Conservation (phyloP, 2,329 filamentous ascomycete genomes). For the Trichoderma gracile region DNA sequence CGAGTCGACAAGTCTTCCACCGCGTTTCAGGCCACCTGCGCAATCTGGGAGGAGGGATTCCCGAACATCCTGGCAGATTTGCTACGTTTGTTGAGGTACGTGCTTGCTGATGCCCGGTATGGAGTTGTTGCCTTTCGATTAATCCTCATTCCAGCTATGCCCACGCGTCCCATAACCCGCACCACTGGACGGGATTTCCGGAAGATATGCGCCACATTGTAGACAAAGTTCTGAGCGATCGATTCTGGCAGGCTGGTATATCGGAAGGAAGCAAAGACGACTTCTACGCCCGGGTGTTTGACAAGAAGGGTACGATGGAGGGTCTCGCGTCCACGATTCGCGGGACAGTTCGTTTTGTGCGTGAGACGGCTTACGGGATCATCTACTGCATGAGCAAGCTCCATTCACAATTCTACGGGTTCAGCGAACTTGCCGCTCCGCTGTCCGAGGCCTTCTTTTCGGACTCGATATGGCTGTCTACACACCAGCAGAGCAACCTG, state of each 20-base stretch:
- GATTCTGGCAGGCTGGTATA: constrained; percentile 98
- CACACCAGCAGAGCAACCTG: constrained; percentile 92
- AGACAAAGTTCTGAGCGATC: constrained; percentile 80
- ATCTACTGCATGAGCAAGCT: constrained; percentile 90
- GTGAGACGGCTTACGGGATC: constrained; percentile 92
- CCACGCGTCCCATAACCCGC: constrained; percentile 84
- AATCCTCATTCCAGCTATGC: constrained; percentile 62
- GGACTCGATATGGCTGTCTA: constrained; percentile 78
- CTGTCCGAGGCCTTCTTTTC: constrained; percentile 82
- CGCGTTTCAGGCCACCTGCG: constrained; percentile 72
- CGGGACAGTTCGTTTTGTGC: constrained; percentile 82
- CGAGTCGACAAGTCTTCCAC: constrained; percentile 73
- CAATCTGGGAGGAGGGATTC: constrained; percentile 83
- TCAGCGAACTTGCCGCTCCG: constrained; percentile 76
- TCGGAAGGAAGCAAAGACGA: constrained; percentile 94
- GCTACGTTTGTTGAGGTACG: constrained; percentile 74
- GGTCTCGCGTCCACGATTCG: constrained; percentile 92
- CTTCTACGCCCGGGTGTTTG: constrained; percentile 88
- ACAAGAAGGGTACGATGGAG: constrained; percentile 86
- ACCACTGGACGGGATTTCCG: constrained; percentile 78
- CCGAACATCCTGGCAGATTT: constrained; percentile 82
- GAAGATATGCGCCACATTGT: constrained; percentile 76
- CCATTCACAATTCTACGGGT: constrained; percentile 87
- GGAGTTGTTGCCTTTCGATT: constrained; percentile 20
- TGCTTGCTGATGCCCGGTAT: background rate